Conservation (phyloP, 2,329 filamentous ascomycete species). For the Magnaporthiopsis poae region DNA sequence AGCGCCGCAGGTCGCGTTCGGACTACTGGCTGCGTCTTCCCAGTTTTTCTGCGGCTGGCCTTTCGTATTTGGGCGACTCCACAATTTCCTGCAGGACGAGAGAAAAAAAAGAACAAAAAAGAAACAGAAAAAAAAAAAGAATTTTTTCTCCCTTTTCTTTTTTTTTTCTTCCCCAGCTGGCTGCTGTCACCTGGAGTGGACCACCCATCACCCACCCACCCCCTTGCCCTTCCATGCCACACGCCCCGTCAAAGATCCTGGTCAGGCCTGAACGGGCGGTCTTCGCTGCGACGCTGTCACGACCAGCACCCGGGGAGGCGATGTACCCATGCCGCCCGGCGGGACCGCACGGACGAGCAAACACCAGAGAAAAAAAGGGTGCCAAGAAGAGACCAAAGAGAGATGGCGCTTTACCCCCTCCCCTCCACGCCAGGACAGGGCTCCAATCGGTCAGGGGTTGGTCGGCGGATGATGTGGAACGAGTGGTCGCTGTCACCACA, state of each 20-base stretch:
- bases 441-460: neutral
- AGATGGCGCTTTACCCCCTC: neutral
- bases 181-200: too few relatives aligned
- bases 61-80: neutral
- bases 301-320: neutral
- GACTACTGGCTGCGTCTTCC: neutral
- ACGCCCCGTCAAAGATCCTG: neutral
- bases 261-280: neutral
- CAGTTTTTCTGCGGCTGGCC: neutral
- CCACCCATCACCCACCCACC: neutral
- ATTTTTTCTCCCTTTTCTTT: too few relatives aligned
- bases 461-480: neutral
- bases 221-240: neutral
- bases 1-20: neutral
- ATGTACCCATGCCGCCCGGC: neutral
- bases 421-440: neutral
- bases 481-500: neutral
- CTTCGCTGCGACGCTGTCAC: neutral
- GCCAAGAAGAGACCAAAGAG: neutral
- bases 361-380: neutral
- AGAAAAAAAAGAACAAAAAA: neutral
- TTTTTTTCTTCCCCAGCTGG: neutral
- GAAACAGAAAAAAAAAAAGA: neutral
- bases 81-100: neutral
- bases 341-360: neutral